Percentiles rank a stretch among this genome's conserved stretches.
phyloP scores from a whole-genome alignment of 2,329 filamentous ascomycete genomes.

The Arthroderma uncinatum region DNA sequence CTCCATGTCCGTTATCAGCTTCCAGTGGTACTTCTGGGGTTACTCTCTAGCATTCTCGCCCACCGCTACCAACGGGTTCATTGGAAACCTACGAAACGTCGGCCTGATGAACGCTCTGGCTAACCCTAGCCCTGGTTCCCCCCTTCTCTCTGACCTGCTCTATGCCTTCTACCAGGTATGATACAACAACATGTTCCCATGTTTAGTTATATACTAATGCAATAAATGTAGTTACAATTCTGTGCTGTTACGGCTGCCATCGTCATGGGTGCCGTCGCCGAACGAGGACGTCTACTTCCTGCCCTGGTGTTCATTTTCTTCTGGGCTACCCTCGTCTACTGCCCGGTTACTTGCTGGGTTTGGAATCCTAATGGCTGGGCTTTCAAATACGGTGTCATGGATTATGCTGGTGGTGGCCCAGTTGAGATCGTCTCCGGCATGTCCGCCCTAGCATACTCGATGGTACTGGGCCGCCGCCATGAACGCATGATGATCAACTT shows the following conservation, averaged over 20 bases:
- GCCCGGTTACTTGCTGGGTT: constrained; percentile 88
- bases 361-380: constrained; percentile 95
- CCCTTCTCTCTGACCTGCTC: constrained; percentile 76
- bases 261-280: constrained; percentile 80
- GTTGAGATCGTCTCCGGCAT: constrained; percentile 95
- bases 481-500: constrained; percentile 99
- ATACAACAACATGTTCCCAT: background rate
- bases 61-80: constrained; percentile 74
- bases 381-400: constrained; percentile 79
- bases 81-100: constrained; percentile 81
- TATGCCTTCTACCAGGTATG: constrained; percentile 87
- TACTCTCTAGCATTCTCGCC: constrained; percentile 88
- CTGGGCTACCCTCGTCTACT: constrained; percentile 97
- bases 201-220: background rate
- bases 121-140: constrained; percentile 74
- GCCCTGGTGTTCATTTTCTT: constrained; percentile 92
- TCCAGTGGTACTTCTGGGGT: constrained; percentile 99
- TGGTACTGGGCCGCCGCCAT: constrained; percentile 89
- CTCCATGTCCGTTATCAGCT: constrained; percentile 77
- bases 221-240: constrained; percentile 71
- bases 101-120: constrained; percentile 77
- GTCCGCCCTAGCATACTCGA: constrained; percentile 87
- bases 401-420: constrained; percentile 92
- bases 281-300: constrained; percentile 83
- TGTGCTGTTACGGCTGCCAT: constrained; percentile 86